phyloP scores from a whole-genome alignment of 2,329 filamentous ascomycete genomes.

The Alternaria sp. region DNA sequence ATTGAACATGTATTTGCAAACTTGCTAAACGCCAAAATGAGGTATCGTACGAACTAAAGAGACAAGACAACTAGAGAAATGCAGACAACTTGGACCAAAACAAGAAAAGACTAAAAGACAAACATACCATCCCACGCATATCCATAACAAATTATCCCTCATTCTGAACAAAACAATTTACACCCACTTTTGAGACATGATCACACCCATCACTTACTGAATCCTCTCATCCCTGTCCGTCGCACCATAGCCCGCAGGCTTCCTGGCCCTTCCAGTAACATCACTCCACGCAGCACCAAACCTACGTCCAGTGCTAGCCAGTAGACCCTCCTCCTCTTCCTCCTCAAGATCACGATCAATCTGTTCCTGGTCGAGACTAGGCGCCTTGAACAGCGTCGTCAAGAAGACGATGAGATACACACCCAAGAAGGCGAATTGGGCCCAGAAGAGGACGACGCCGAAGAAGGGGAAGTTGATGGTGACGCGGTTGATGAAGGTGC shows the following conservation, averaged over 20 bases:
- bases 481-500: constrained; percentile 90
- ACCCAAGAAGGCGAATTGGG: constrained; percentile 87
- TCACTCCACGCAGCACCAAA: constrained; percentile 91
- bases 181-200: not conserved
- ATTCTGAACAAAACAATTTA: not conserved
- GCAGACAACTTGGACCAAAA: not conserved
- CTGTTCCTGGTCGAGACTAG: constrained; percentile 75
- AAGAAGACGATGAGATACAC: constrained; percentile 83
- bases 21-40: not conserved
- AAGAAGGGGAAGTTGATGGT: constrained; percentile 96
- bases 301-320: constrained; percentile 81
- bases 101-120: not conserved
- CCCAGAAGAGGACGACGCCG: constrained; percentile 92
- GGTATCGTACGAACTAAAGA: not conserved
- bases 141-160: not conserved
- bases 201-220: not conserved
- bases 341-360: constrained; percentile 88
- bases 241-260: constrained; percentile 35
- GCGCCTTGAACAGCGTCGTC: constrained; percentile 79
- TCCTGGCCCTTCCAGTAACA: constrained; percentile 67
- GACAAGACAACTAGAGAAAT: not conserved
- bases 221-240: constrained; percentile 19
- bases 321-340: constrained; percentile 89
- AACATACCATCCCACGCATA: not conserved
- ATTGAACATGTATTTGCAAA: not conserved